Evolutionary conservation across 305 asterid genomes (phyloP).

Genomic region (Fraxinus nigra): DNA sequence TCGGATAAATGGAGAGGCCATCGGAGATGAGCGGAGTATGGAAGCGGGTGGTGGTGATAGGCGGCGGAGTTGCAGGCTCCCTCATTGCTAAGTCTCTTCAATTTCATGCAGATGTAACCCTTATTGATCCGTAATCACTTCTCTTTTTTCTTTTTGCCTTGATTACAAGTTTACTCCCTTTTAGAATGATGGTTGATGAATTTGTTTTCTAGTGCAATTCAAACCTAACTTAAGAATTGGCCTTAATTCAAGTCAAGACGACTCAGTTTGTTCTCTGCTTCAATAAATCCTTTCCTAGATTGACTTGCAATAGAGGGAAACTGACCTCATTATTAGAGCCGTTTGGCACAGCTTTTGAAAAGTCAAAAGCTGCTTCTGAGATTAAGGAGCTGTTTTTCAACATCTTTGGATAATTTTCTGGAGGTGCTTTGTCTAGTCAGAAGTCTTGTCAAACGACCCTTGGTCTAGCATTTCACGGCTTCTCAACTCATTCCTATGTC

Average conservation of each 20-base stretch:
- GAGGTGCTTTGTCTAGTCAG: neutral
- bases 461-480: neutral
- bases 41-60: slow-evolving; percentile 79
- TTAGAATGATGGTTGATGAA: neutral
- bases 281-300: neutral
- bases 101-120: slow-evolving; percentile 68
- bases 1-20: slow-evolving; percentile 27
- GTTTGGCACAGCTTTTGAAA: neutral
- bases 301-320: neutral
- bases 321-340: neutral
- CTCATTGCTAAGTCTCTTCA: slow-evolving; percentile 75
- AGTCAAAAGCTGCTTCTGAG: neutral
- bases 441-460: neutral
- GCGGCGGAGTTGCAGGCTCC: slow-evolving; percentile 84
- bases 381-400: no score
- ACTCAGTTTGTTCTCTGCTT: neutral
- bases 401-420: neutral
- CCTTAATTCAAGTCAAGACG: neutral
- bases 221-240: neutral
- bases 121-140: slow-evolving; percentile 65
- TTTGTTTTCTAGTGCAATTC: neutral
- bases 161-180: neutral
- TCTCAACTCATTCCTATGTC: neutral
- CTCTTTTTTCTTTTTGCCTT: neutral
- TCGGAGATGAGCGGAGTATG: slow-evolving; percentile 53